Base-by-base conservation (phyloP, 345 rosid species). In the Citrus inodora region DNA sequence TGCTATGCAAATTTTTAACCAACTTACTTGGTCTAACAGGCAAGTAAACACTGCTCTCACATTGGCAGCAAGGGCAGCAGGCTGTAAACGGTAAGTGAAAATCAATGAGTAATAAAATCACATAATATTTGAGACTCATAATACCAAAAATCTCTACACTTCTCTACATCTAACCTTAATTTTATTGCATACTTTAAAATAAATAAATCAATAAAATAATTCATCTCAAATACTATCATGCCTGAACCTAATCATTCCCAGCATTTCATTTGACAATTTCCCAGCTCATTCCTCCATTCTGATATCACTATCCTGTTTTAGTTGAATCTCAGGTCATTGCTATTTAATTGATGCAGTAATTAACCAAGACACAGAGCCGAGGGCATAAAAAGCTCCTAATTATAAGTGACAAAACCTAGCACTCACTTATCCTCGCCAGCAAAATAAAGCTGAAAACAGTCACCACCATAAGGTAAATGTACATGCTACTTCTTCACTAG, bases 21-120 rank as follows among this genome's bases (percentile, higher is more conserved):
- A 84, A 81, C 90, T 89, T 88, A 95, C 99, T 85, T 93, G 97
- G 86, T 91, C 93, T 67, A 93, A 86, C 76, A 93, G 89, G 87
- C 97, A 92, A 82, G 97, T 94, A 86, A 96, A 92, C 78, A 92
- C 94, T 64, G 93, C 84, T 84, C 90, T 96, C 76, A 96, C 94
- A 80, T 96, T 91, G 79, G 89, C 78, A 58, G 98, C 99, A 82
- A 89, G 91, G 22, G 89, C 88, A 67, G 91, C 83, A 61, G 99
- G 91, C 99, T 96, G 95, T 78, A 79, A 68, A 82, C 71, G 55
- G 71, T 56, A 67, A 48, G 66, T 61, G 59, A 71, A 70, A 76
- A 73, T 67, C 67, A 83, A 58, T 81, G 70, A 83, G 71, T 67
- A 63, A 61, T 25, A n/a, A 14, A 33, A 74, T 19, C 37, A 67